A percentile compares a stretch with the other conserved stretches of the same genome.
Conservation (phyloP, 1,284 basidiomycete genomes). For the Neonothopanus nambi region DNA sequence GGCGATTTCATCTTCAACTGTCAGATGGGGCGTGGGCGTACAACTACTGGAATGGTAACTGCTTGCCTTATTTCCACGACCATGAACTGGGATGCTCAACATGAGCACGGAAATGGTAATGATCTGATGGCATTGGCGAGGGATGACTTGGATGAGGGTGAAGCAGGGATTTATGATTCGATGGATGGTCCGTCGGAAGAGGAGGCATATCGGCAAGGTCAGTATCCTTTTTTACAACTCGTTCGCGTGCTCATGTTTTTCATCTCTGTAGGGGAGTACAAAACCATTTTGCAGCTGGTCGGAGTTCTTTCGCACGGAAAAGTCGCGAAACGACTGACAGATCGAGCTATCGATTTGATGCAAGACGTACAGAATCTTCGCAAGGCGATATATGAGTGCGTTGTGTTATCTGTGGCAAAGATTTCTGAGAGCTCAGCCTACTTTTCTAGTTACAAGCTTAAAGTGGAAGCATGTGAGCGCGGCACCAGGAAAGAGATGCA, state of each 20-base stretch:
- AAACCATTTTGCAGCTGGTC: slow-evolving; percentile 93
- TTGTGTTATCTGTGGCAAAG: slow-evolving; percentile 7
- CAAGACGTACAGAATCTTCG: slow-evolving; percentile 94
- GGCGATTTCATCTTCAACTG: slow-evolving; percentile 88
- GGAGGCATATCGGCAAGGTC: slow-evolving; percentile 85
- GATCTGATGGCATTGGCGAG: slow-evolving; percentile 26
- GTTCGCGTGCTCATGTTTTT: slow-evolving; percentile 1
- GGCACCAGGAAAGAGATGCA: slow-evolving; percentile 77
- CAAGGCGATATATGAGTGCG: slow-evolving; percentile 89
- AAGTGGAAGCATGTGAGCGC: slow-evolving; percentile 80
- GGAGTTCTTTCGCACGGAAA: slow-evolving; percentile 88
- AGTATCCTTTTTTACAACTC: not conserved
- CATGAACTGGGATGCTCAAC: slow-evolving; percentile 55
- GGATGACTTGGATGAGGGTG: slow-evolving; percentile 41
- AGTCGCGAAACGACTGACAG: slow-evolving; percentile 90
- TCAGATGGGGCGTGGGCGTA: slow-evolving; percentile 81
- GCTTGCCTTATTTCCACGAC: slow-evolving; percentile 87
- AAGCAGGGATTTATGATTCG: slow-evolving; percentile 54
- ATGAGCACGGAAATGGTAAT: slow-evolving; percentile 29
- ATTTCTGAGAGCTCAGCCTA: slow-evolving; percentile 7
- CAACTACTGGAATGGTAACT: slow-evolving; percentile 93
- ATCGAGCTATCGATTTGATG: slow-evolving; percentile 88
- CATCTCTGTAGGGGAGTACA: slow-evolving; percentile 80
- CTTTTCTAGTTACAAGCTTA: slow-evolving; percentile 79
- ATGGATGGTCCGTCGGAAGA: slow-evolving; percentile 83